phyloP scores from a whole-genome alignment of 371 early-diverging fungal species.

The Mortierella sp. region DNA sequence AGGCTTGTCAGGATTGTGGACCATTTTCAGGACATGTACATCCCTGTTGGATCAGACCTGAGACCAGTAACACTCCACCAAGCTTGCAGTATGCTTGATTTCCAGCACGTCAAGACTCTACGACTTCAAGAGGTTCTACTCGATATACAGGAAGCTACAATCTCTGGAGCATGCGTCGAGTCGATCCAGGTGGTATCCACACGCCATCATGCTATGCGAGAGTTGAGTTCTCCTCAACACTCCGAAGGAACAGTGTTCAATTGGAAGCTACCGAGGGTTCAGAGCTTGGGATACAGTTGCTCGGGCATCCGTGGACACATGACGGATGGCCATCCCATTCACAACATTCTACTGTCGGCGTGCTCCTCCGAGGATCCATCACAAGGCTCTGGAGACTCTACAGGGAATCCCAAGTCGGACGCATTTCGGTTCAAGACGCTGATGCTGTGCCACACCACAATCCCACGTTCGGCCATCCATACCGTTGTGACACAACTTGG shows the following conservation, averaged over 20 bases:
- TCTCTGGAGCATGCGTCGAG: conserved; percentile 5
- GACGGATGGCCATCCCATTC: too few relatives aligned
- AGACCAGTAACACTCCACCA: neutral
- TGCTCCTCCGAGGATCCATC: too few relatives aligned
- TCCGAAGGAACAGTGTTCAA: too few relatives aligned
- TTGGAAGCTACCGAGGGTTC: too few relatives aligned
- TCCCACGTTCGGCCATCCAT: conserved; percentile 4
- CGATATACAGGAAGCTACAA: neutral
- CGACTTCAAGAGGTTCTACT: conserved; percentile 3
- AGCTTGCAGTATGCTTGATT: conserved; percentile 7
- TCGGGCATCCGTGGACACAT: too few relatives aligned
- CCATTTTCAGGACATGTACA: neutral
- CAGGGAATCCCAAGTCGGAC: too few relatives aligned
- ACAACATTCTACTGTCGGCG: too few relatives aligned
- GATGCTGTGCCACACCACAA: neutral
- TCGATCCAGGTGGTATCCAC: conserved; percentile 6
- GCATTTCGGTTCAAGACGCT: conserved; percentile 4
- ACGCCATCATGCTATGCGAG: neutral
- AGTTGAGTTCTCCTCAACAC: too few relatives aligned
- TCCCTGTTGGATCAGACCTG: neutral
- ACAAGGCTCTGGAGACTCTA: too few relatives aligned
- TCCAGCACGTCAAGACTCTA: conserved; percentile 5
- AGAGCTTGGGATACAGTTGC: too few relatives aligned
- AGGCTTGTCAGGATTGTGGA: conserved; percentile 5
- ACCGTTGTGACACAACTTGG: conserved; percentile 1